Conservation (phyloP, 1,284 basidiomycete species). For the Irpex sp. region DNA sequence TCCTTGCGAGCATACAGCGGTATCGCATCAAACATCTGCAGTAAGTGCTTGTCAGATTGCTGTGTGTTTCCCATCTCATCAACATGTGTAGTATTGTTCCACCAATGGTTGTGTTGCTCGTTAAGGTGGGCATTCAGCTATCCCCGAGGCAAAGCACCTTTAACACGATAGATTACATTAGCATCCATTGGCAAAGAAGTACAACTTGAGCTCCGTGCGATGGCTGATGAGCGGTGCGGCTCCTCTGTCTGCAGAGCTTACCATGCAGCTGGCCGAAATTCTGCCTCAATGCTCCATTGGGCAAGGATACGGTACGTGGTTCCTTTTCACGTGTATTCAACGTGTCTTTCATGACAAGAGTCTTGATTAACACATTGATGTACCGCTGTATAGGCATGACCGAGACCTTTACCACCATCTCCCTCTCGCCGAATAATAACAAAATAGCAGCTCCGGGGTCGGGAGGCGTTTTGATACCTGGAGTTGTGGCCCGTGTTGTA, state of each 20-base stretch:
- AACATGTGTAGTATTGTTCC: conserved; percentile 56
- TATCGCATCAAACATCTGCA: conserved; percentile 61
- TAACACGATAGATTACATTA: conserved; percentile 25
- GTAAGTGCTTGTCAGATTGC: conserved; percentile 32
- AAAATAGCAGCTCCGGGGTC: conserved; percentile 29
- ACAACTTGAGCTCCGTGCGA: conserved; percentile 60
- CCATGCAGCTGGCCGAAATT: conserved; percentile 46
- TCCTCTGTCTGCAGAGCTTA: conserved; percentile 67
- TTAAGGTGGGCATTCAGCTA: conserved; percentile 42
- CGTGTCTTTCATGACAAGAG: not conserved
- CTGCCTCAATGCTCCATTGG: conserved; percentile 60
- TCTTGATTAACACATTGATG: not conserved
- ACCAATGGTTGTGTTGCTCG: conserved; percentile 55
- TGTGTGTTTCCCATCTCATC: conserved; percentile 18
- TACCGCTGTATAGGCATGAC: conserved; percentile 33
- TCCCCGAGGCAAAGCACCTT: not conserved
- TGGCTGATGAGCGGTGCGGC: conserved; percentile 70
- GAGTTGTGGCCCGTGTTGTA: conserved; percentile 34
- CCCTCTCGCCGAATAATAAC: conserved; percentile 22
- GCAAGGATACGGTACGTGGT: conserved; percentile 56
- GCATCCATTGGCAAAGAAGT: conserved; percentile 65
- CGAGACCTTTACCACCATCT: conserved; percentile 45
- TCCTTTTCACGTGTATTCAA: not conserved
- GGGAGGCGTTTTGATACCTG: conserved; percentile 36
- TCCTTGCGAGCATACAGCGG: conserved; percentile 63